Percentiles rank a stretch among this genome's conserved stretches.
Conservation (phyloP, 2,329 filamentous ascomycete genomes). For the Monosporascus ibericus region DNA sequence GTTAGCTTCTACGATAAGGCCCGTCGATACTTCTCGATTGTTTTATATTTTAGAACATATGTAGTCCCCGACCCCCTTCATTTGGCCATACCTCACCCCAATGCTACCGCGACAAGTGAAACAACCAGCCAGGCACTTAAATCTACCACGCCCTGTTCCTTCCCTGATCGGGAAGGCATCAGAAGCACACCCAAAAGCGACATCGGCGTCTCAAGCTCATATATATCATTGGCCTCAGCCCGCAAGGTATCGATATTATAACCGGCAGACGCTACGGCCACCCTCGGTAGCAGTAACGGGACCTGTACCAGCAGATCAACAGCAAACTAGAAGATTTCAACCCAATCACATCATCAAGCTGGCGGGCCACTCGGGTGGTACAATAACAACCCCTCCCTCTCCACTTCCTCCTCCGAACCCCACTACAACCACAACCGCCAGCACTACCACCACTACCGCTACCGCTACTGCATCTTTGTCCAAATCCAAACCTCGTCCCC, state of each 20-base stretch:
- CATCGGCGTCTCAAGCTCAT: neutral
- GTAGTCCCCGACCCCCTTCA: neutral
- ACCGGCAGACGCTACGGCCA: too few species aligned
- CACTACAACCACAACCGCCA: neutral
- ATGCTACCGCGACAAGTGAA: neutral
- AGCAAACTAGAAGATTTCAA: neutral
- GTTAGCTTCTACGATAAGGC: neutral
- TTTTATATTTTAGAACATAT: neutral
- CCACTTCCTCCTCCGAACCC: conserved; percentile 14
- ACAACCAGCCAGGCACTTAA: neutral
- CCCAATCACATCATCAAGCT: conserved; percentile 26
- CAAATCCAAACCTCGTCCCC: conserved; percentile 12
- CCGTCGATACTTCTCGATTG: neutral
- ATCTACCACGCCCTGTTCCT: neutral
- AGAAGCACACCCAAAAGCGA: neutral
- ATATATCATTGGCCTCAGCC: neutral
- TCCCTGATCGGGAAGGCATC: neutral
- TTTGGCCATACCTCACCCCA: neutral
- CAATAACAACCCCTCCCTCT: conserved; percentile 25
- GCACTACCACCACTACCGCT: neutral
- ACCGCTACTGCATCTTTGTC: conserved; percentile 2
- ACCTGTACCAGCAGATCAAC: neutral
- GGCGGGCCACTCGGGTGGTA: conserved; percentile 20
- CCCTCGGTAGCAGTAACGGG: too few species aligned
- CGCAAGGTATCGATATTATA: too few species aligned